Conservation (phyloP, 805 yeast genomes). For the Komagataella pastoris region DNA sequence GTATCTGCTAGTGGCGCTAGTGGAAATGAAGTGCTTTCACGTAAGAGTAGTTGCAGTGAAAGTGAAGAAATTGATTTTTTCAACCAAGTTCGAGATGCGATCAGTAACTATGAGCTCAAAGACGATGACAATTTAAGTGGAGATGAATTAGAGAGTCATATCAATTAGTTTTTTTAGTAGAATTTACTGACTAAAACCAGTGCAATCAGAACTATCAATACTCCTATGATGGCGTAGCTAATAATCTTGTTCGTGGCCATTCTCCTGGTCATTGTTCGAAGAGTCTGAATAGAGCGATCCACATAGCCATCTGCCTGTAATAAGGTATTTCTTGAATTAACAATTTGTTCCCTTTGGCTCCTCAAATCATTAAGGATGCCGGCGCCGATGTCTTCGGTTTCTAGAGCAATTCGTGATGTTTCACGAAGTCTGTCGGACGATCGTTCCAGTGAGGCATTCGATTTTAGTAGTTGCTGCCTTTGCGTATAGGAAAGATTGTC, state of each 20-base stretch:
- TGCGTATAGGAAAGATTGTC: conserved; percentile 35
- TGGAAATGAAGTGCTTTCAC: conserved; percentile 6
- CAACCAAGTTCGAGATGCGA: conserved; percentile 27
- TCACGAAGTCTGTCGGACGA: conserved; percentile 76
- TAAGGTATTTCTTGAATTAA: conserved; percentile 74
- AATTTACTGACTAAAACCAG: conserved; percentile 78
- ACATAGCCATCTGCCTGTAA: conserved; percentile 88
- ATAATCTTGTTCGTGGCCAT: conserved; percentile 84
- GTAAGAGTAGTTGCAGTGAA: conserved; percentile 9
- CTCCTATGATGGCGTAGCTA: conserved; percentile 84
- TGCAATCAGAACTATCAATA: conserved; percentile 67
- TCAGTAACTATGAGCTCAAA: conserved; percentile 18
- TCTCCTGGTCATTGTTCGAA: conserved; percentile 85
- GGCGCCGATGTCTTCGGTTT: conserved; percentile 87
- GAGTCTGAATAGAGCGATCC: conserved; percentile 75
- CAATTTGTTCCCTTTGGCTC: conserved; percentile 86
- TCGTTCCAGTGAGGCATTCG: conserved; percentile 70
- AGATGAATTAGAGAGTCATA: conserved; percentile 46
- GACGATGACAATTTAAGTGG: conserved; percentile 31
- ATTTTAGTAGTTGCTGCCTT: conserved; percentile 66
- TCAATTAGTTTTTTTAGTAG: conserved; percentile 21
- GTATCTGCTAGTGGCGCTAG: neutral
- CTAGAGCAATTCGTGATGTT: conserved; percentile 80
- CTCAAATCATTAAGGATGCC: conserved; percentile 78
- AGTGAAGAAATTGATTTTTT: conserved; percentile 18